phyloP scores from a whole-genome alignment of 441 rosid species.

The Brassica balearica region DNA sequence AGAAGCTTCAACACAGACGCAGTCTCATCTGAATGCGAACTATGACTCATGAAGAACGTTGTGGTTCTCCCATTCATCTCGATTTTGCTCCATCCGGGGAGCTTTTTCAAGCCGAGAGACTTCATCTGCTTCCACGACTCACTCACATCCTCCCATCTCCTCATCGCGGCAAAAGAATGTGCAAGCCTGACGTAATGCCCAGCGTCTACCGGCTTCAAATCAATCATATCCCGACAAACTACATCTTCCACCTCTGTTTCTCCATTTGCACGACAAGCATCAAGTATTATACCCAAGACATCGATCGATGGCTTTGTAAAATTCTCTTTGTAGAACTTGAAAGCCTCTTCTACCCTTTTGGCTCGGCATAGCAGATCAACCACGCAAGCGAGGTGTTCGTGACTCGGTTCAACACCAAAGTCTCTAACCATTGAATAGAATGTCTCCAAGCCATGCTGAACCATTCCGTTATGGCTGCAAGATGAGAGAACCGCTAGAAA shows the following conservation, averaged over 20 bases:
- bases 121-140: conserved; percentile 59
- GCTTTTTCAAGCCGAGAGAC: conserved; percentile 58
- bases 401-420: conserved; percentile 55
- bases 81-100: conserved; percentile 65
- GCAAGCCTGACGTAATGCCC: conserved; percentile 60
- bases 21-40: conserved; percentile 57
- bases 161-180: conserved; percentile 60
- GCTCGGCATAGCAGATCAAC: conserved; percentile 70
- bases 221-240: conserved; percentile 48
- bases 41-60: conserved; percentile 54
- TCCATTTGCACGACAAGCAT: conserved; percentile 54
- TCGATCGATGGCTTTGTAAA: conserved; percentile 49
- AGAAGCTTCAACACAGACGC: conserved; percentile 44
- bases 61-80: conserved; percentile 49
- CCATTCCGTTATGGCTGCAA: conserved; percentile 66
- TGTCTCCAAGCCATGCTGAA: conserved; percentile 53
- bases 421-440: conserved; percentile 56
- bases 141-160: conserved; percentile 59
- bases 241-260: conserved; percentile 48
- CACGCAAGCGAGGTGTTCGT: conserved; percentile 63
- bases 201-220: conserved; percentile 50
- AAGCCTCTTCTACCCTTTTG: conserved; percentile 62
- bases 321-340: conserved; percentile 53
- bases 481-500: conserved; percentile 64
- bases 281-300: conserved; percentile 61